Base-by-base conservation (phyloP, 306 rosid genomes). In the Cicer chorassanicum region DNA sequence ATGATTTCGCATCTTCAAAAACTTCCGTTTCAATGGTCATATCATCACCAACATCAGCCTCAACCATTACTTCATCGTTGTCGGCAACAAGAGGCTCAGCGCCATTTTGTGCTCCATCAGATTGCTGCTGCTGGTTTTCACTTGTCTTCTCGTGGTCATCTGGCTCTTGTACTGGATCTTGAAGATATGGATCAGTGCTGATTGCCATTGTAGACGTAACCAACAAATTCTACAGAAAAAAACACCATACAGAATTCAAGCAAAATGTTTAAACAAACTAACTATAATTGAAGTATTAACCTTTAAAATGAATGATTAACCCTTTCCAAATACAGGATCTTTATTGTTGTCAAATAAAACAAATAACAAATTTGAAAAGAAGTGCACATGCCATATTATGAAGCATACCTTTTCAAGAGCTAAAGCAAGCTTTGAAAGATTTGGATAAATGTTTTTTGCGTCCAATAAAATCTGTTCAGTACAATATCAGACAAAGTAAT, bases 331-430 rank as follows among this genome's bases (percentile, higher is more conserved):
- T 43, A 48, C 41, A 66, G 3, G 48, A 49, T 43, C 24, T 75
- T 43, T 29, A 51, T n/a, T 18, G 68, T 50, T 40, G 14, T 65
- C 71, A 29, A 65, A 46, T 68, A 49, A 11, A 72, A 41, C 34
- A 48, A 63, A 49, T 14, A 72, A 41, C 34, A 48, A 63, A 45
- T 61, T 73, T 73, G 71, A 80, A 73, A 67, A 19, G 3, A 55
- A 68, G 39, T 9, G 40, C 24, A 53, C n/a, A 38, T 15, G 45
- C 45, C 48, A 76, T 49, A 73, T 65, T 64, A 49, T 38, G 60
- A 74, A 67, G 76, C 60, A 68, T 87, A 94, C 99, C 97, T 94
- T 94, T 70, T 94, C 99, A 56, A 94, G 89, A 21, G 99, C 99
- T 78, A 92, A 84, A 34, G 89, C 96, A 74, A 94, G 99, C 88